Percentiles rank a stretch among this genome's conserved stretches.
phyloP scores from a whole-genome alignment of 2,329 filamentous ascomycete genomes.

The Ceratocystis harringtonii region DNA sequence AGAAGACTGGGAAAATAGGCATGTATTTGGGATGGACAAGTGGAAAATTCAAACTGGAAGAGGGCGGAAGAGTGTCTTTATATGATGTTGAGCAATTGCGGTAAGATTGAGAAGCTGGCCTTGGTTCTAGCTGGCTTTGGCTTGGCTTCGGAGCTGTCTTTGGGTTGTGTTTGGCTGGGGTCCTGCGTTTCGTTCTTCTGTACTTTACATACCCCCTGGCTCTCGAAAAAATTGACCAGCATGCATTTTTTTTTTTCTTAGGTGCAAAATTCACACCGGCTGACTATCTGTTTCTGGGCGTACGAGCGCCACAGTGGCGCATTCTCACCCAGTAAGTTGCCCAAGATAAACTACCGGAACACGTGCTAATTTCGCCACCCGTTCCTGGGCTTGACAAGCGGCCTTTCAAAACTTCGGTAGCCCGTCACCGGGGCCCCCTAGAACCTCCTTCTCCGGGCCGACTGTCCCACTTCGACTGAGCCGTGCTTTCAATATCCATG shows the following conservation, averaged over 20 bases:
- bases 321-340: conserved; percentile 1
- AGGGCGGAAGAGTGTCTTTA: conserved; percentile 11
- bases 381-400: conserved; percentile 14
- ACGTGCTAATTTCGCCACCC: conserved; percentile 13
- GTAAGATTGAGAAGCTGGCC: conserved; percentile 2
- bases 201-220: not conserved
- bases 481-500: conserved; percentile 15
- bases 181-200: not conserved
- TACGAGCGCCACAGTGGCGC: conserved; percentile 15
- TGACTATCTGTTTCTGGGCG: not conserved
- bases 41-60: not conserved
- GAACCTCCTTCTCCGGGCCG: conserved; percentile 15
- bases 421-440: conserved; percentile 14
- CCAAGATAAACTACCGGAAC: not conserved
- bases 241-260: conserved; percentile 3
- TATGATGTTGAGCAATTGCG: conserved; percentile 9
- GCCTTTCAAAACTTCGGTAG: conserved; percentile 12
- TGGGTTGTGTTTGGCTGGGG: not conserved
- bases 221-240: conserved; percentile 12
- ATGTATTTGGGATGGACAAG: not conserved
- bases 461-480: conserved; percentile 17
- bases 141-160: not conserved
- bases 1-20: not conserved
- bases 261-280: conserved; percentile 9
- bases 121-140: not conserved